Evolutionary conservation across 2,329 filamentous ascomycete species (phyloP).

Genomic region (Thielaviopsis populi): DNA sequence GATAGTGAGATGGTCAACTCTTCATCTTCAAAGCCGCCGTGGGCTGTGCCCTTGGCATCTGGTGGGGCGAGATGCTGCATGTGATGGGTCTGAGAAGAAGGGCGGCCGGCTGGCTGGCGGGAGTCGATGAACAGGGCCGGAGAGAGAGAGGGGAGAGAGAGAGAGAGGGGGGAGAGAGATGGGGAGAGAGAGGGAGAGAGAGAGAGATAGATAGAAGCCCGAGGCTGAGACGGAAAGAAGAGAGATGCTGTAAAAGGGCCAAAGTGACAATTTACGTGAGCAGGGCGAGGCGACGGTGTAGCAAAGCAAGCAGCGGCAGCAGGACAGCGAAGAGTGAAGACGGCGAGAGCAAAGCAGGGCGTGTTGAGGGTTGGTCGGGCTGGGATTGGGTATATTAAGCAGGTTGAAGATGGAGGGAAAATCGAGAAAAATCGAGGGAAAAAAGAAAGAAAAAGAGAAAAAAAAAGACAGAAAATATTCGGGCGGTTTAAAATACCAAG

Average conservation of each 20-base stretch:
- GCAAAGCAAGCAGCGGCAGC: too few species aligned
- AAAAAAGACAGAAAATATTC: background rate
- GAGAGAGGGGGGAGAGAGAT: too few species aligned
- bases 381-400: background rate
- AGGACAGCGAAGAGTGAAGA: background rate
- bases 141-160: background rate
- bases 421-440: too few species aligned
- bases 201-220: too few species aligned
- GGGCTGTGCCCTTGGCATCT: conserved; percentile 9
- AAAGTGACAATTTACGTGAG: background rate
- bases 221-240: background rate
- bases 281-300: background rate
- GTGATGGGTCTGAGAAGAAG: background rate
- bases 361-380: background rate
- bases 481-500: background rate
- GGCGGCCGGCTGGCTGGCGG: background rate
- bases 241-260: background rate
- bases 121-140: background rate
- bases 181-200: too few species aligned
- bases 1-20: conserved; percentile 67
- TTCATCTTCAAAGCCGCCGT: conserved; percentile 54
- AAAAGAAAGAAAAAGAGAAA: background rate
- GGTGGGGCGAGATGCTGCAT: conserved; percentile 14
- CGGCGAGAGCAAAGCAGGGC: background rate
- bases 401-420: background rate